Base-by-base conservation (phyloP, 2,329 filamentous ascomycete genomes). In the Verticillium nonalfalfae region DNA sequence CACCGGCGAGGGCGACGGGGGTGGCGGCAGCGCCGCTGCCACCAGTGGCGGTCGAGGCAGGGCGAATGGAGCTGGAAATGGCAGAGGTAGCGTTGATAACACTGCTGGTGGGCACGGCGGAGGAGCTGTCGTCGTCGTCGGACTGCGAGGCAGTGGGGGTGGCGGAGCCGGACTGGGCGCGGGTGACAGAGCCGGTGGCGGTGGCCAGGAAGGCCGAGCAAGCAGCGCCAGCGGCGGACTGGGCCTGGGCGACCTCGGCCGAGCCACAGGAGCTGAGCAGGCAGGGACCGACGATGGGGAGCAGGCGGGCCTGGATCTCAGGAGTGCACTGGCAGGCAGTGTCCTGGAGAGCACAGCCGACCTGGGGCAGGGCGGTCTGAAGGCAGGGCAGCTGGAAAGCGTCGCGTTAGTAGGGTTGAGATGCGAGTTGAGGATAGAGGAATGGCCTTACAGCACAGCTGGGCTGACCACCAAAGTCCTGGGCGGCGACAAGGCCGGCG, bases 261-360 rank as follows among this genome's bases (percentile, higher is more conserved):
- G 64, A 33, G 11, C 63, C 61, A 68, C 80, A 82, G 50, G 70
- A 69, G 31, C 67, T 64, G 62, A 71, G 61, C 56, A 76, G 61
- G 67, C 76, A 78, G 18, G 68, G 62, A 13, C 69, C 60, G 60
- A 73, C 70, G 55, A 70, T 61, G 39, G 66, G 60, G 26, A 65
- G 60, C 38, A 77, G 70, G 63, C 69, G 66, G 45, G 61, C 61
- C 68, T 76, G 73, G 60, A 69, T 74, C 1, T 62, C 63, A 15
- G 70, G n/a, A 33, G 70, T 66, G 69, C 78, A 80, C 66, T 73
- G 72, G 70, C 78, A 80, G 58, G 66, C 68, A 10, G 71, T 68
- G 63, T 79, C 76, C 58, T 63, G 64, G 65, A 73, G 63, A 4
- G 63, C 40, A 68, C 78, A 79, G 67, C 74, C 75, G 56, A 71